Evolutionary conservation across 2,329 filamentous ascomycete species (phyloP).

Genomic region (Sphaerulina vaccinii): DNA sequence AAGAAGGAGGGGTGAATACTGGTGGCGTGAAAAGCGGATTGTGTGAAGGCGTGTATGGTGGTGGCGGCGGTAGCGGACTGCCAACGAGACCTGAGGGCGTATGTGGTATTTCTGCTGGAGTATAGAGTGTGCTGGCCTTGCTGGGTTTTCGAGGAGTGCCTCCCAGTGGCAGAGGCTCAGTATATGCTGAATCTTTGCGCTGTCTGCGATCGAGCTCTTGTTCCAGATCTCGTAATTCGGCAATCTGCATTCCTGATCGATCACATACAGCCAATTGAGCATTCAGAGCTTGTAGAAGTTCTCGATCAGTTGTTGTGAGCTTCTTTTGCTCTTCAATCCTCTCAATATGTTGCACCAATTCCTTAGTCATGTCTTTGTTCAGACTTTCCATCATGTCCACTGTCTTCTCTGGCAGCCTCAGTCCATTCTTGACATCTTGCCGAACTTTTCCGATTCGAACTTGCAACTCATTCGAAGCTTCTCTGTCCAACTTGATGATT

Average conservation of each 20-base stretch:
- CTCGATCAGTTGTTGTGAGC: constrained; percentile 24
- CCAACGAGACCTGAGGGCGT: neutral
- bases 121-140: constrained; percentile 11
- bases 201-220: constrained; percentile 12
- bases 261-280: constrained; percentile 28
- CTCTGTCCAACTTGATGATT: constrained; percentile 25
- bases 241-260: constrained; percentile 23
- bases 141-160: constrained; percentile 16
- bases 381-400: constrained; percentile 22
- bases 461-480: constrained; percentile 25
- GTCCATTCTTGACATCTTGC: constrained; percentile 19
- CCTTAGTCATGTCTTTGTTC: constrained; percentile 28
- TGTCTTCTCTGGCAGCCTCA: constrained; percentile 14
- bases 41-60: constrained; percentile 11
- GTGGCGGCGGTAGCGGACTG: constrained; percentile 7
- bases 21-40: constrained; percentile 2
- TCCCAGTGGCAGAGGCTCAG: constrained; percentile 16
- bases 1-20: constrained; percentile 7
- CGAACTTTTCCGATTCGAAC: constrained; percentile 25
- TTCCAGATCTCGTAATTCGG: constrained; percentile 27
- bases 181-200: constrained; percentile 9
- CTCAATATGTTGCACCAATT: constrained; percentile 27
- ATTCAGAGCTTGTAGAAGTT: constrained; percentile 29
- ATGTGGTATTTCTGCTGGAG: constrained; percentile 7
- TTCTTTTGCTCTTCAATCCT: constrained; percentile 23